Evolutionary conservation across 1,139 yeast genomes (phyloP), one percentile per base, ranked within the genome.

Genomic region (Candida dubliniensis): DNA sequence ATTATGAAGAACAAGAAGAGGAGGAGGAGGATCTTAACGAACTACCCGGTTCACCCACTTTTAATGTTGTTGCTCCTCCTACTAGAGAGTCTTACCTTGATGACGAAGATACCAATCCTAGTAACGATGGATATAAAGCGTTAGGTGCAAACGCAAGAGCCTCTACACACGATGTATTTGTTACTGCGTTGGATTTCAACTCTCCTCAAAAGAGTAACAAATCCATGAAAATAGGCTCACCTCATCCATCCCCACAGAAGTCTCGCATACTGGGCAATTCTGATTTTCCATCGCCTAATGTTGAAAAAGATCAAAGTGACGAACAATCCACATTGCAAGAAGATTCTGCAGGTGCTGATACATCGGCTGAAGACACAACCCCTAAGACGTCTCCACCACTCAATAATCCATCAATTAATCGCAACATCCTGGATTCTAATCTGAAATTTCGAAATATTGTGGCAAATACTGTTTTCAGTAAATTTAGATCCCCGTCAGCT

Each of bases 381-480:
- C 24, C 24, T 1, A 13, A 31, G 8, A 34, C 26, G n/a, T 27
- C 23, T n/a, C 29, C 36, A 27, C 12, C 24, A 12, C 9, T 31
- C 10, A 31, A 18, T 24, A 36, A 37, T 15, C 36, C 43, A 7
- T 31, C 14, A 27, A 38, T 34, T 27, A 15, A 26, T 7, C 43
- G 48, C 18, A 43, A 43, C 8, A 34, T 29, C 4, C 49, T 43
- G 49, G 48, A 42, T n/a, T 27, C 24, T 13, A 38, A 31, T 32
- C 47, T 50, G 12, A 34, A 38, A 31, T 29, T 47, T 14, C 36
- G 40, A 27, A 47, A 40, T n/a, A 37, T 49, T 18, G 47, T 66
- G 0, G 66, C 70, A 32, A 72, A 72, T 45, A 73, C 78, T 1
- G 77, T 74, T 1, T 73, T 69, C 54, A 71, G 59, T 50, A 70